A percentile compares a stretch with the other conserved stretches of the same genome.
phyloP scores from a whole-genome alignment of 495 filamentous ascomycete genomes.

The Penicilliopsis zonata region DNA sequence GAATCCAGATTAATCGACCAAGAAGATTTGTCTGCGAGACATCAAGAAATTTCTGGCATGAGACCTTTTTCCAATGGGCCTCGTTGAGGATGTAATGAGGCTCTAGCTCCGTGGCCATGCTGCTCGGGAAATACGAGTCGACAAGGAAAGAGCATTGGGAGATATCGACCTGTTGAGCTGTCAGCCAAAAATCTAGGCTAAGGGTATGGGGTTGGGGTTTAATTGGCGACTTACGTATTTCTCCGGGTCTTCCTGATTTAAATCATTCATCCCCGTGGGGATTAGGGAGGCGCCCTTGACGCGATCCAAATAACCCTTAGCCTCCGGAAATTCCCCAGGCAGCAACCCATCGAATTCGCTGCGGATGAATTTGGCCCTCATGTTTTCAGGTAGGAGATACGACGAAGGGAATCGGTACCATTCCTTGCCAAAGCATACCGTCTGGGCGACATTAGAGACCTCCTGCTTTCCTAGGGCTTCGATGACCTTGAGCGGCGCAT shows the following conservation, averaged over 20 bases:
- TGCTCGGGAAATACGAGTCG: constrained; percentile 67
- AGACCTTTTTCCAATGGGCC: constrained; percentile 59
- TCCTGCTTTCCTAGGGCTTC: constrained; percentile 36
- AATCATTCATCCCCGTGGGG: constrained; percentile 82
- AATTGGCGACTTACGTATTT: constrained; percentile 79
- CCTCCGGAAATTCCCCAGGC: constrained; percentile 80
- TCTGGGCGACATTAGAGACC: constrained; percentile 43
- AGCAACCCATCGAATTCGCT: constrained; percentile 83
- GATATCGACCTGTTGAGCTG: constrained; percentile 45
- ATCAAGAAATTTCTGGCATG: constrained; percentile 73
- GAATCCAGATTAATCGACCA: constrained; percentile 76
- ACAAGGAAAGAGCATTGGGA: constrained; percentile 71
- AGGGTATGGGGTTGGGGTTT: neutral
- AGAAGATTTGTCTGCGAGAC: constrained; percentile 57
- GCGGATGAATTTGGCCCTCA: constrained; percentile 76
- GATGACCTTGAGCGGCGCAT: constrained; percentile 73
- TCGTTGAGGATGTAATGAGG: constrained; percentile 61
- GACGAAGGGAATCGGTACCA: constrained; percentile 98
- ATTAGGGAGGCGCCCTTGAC: constrained; percentile 70
- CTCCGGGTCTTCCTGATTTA: constrained; percentile 70
- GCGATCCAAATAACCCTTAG: constrained; percentile 43
- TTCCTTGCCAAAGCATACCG: constrained; percentile 87
- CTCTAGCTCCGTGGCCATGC: constrained; percentile 45
- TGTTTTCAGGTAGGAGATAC: constrained; percentile 70
- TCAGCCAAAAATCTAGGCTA: constrained; percentile 2